Conservation (phyloP, 306 rosid species). For the Boehmeria nivea region DNA sequence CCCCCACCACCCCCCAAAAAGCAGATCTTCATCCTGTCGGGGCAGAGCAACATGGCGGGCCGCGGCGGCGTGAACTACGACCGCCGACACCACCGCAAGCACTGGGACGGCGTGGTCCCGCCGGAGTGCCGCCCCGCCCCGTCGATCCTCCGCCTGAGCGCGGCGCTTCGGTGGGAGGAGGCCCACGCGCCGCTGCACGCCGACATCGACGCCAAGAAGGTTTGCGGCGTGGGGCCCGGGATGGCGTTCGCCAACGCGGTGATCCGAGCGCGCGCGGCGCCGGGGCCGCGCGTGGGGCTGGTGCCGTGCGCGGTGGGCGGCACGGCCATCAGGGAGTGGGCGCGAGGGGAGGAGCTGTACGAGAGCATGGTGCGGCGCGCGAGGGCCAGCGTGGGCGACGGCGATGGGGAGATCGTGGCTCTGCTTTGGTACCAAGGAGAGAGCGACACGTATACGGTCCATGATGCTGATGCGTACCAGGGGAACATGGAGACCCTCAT, state of each 20-base stretch:
- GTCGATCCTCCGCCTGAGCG: constrained; percentile 52
- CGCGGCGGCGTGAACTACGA: constrained; percentile 55
- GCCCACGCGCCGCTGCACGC: constrained; percentile 72
- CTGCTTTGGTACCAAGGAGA: constrained; percentile 88
- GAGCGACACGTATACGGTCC: constrained; percentile 46
- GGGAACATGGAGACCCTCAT: constrained; percentile 56
- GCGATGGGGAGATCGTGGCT: constrained; percentile 44
- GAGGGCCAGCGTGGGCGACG: constrained; percentile 39
- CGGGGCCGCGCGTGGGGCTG: constrained; percentile 32
- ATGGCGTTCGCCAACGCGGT: constrained; percentile 61
- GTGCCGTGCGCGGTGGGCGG: constrained; percentile 93
- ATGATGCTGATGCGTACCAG: constrained; percentile 53
- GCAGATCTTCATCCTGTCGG: constrained; percentile 74
- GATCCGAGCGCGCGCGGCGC: constrained; percentile 28
- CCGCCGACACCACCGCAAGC: constrained; percentile 16
- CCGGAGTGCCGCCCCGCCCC: constrained; percentile 47
- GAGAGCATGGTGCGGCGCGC: constrained; percentile 65
- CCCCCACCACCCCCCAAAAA: not conserved
- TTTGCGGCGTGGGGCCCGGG: constrained; percentile 76
- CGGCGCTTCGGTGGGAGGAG: constrained; percentile 51
- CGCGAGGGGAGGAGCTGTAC: constrained; percentile 71
- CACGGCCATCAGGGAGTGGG: constrained; percentile 84
- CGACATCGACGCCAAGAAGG: constrained; percentile 61
- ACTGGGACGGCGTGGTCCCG: constrained; percentile 75
- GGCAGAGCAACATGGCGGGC: constrained; percentile 93